Evolutionary conservation across 371 early-diverging fungal genomes (phyloP).

Genomic region (Lichtheimia corymbifera): DNA sequence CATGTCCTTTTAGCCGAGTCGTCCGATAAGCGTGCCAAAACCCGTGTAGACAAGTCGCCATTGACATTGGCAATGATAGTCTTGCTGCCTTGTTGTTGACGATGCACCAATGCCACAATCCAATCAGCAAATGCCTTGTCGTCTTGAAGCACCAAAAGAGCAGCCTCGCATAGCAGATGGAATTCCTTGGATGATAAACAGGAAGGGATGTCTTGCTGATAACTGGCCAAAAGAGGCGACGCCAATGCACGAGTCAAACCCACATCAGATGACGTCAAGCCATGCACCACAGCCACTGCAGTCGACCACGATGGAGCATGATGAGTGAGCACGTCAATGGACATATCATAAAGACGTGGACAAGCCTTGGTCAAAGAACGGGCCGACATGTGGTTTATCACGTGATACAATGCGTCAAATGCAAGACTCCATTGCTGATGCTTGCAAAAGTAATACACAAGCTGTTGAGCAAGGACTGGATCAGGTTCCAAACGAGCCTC

Average conservation of each 20-base stretch:
- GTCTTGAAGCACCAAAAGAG: background rate
- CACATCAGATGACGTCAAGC: background rate
- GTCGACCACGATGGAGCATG: background rate
- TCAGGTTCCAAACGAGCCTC: conserved; percentile 20
- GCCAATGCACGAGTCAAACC: background rate
- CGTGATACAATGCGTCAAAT: conserved; percentile 25
- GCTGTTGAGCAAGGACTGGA: conserved; percentile 12
- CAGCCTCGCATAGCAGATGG: background rate
- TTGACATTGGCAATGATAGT: background rate
- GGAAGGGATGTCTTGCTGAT: background rate
- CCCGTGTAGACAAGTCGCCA: background rate
- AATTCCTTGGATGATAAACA: background rate
- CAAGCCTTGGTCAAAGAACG: conserved; percentile 30
- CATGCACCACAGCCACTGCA: background rate
- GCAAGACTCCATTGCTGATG: conserved; percentile 19
- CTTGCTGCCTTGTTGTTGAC: background rate
- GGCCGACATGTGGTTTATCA: conserved; percentile 27
- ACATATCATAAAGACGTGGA: conserved; percentile 18
- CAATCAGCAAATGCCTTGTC: background rate
- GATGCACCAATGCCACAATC: background rate
- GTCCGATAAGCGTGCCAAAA: background rate
- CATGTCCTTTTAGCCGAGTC: background rate
- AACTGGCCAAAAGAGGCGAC: background rate
- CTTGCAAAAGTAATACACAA: conserved; percentile 17
- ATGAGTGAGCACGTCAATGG: conserved; percentile 1